Base-by-base conservation (phyloP, 345 rosid genomes). In the Hibiscus mutabilis region DNA sequence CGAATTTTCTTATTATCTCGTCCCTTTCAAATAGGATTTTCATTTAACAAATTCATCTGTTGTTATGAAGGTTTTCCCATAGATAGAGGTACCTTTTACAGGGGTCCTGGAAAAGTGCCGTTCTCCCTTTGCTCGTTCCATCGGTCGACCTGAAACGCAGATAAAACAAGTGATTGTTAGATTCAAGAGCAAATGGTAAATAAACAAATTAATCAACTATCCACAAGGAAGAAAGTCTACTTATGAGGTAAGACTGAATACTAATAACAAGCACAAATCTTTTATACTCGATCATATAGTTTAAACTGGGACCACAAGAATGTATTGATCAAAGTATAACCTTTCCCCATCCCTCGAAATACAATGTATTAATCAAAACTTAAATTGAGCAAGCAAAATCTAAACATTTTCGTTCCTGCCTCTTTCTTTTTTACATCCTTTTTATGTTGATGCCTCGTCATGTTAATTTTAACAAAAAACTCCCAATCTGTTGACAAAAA, bases 41-140 rank as follows among this genome's bases (percentile, higher is more conserved):
- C 70, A 16, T 15, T 46, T 46, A 68, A 68, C 76, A 74, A 74
- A 73, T 72, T 73, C 47, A 31, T 52, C 35, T 35, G 58, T 60
- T 27, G 72, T 62, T 60, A 68, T 47, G 56, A 47, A n/a, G 68
- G 60, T 51, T 71, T n/a, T 73, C 75, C 75, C 61, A 74, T 46
- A 33, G 16, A 47, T 3, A 14, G 2, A 6, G 15, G 60, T 25
- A 65, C 52, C 77, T 19, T 64, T 58, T 27, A 47, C 71, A 33
- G 19, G 16, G 55, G 55, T 49, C 55, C 55, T 2, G 55, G 55
- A 49, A 49, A 49, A 49, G 55, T 90, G 66, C 97, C 97, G 60
- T 91, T 88, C 84, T 88, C 97, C 88, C 98, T 84, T 79, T 94
- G 98, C 84, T 94, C 98, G 70, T 94, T 94, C 98, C 98, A 94